Percentiles rank a stretch among this genome's conserved stretches.
These are phyloP conservation scores for Artemisia annua DNA, from an alignment of 129 eudicot species.

Conservation along the genomic window DNA sequence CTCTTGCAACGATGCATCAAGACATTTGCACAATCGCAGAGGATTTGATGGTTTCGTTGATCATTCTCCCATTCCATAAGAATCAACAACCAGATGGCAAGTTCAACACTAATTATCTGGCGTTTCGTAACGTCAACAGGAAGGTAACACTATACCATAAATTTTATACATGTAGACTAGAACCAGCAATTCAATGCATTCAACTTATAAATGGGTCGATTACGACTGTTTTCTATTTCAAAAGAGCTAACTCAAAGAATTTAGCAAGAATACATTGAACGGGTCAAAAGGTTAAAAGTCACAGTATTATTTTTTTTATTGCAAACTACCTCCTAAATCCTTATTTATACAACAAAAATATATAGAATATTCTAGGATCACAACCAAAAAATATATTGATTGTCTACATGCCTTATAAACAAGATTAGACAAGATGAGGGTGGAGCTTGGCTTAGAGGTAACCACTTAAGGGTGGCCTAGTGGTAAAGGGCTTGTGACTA, in stretches of 20 bases:
- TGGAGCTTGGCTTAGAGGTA: too few species aligned
- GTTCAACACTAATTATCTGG: constrained; percentile 46
- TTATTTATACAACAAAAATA: too few species aligned
- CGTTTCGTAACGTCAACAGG: constrained; percentile 70
- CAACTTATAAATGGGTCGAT: neutral
- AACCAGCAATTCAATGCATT: neutral
- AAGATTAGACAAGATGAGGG: too few species aligned
- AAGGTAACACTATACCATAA: constrained; percentile 47
- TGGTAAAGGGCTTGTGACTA: too few species aligned
- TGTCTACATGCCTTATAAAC: too few species aligned
- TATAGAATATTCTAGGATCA: too few species aligned
- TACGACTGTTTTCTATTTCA: neutral
- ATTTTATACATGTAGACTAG: neutral
- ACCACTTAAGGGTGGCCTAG: too few species aligned
- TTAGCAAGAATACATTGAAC: neutral
- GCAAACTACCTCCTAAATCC: too few species aligned
- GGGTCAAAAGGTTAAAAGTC: neutral
- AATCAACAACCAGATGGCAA: constrained; percentile 49
- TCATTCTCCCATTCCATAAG: constrained; percentile 80
- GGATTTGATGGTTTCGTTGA: constrained; percentile 57
- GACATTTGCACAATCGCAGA: constrained; percentile 72
- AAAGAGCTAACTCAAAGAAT: too few species aligned
- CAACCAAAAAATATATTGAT: too few species aligned
- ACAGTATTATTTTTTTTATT: too few species aligned
- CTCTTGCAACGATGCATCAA: constrained; percentile 62